Base-by-base conservation (phyloP, 2,329 filamentous ascomycete genomes). In the Pseudopyricularia cyperi region DNA sequence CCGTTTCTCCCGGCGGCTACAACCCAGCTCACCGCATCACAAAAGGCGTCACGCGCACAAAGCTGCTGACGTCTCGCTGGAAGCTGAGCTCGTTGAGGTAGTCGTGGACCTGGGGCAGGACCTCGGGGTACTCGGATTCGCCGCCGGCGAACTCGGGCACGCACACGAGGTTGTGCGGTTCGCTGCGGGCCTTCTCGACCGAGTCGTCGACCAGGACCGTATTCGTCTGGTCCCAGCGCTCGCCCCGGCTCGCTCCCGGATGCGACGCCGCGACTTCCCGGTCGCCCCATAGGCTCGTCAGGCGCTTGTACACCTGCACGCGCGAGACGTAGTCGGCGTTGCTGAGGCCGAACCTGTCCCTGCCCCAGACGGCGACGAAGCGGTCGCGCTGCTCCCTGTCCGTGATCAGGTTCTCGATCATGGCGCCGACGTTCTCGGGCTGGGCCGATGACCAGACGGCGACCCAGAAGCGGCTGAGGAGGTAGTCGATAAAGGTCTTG, bases 201-300 rank as follows among this genome's bases (percentile, higher is more conserved):
- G 83, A 87, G 67, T 97, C 93, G 59, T 98, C 93, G 37, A 97
- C 81, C 26, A 98, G 73, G 7, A 97, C 76, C 0, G 93, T 97
- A 65, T 97, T 95, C 50, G 75, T 75, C 68, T 95, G 89, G 59
- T 82, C 77, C 85, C 89, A 97, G 51, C 52, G 53, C 12, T 64
- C 59, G 14, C 61, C 65, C 24, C 67, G 72, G 19, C 55, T 52
- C 0, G 58, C 64, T 33, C 61, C 63, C n/a, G 70, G 77, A 65
- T 76, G 74, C 33, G 70, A 68, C 7, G 55, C 61, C 53, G 62
- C 64, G 22, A 82, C 65, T 3, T 52, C 48, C 0, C 65, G 63
- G 56, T 80, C 68, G 12, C 60, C 61, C 93, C 93, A 98, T 0
- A 96, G 68, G 49, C 68, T 71, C 0, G 79, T 73, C 3, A 98